Base-by-base conservation (phyloP, 768 basidiomycete genomes). In the Lactarius evosmus region DNA sequence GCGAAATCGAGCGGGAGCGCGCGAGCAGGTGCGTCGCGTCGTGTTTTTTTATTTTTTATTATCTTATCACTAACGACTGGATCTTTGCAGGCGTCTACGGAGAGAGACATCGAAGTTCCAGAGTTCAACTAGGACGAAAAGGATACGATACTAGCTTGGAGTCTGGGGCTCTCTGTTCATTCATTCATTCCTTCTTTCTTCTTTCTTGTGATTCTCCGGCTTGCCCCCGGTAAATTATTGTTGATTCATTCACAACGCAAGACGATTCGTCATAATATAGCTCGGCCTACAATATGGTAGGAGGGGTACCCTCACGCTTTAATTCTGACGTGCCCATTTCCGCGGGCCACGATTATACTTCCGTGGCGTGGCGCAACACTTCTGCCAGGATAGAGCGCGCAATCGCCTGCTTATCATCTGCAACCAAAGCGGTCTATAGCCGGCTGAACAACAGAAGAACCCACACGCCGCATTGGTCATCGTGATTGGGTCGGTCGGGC, bases 1-100 rank as follows among this genome's bases (percentile, higher is more conserved):
- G 92, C 70, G 95, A 97, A 77, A 76, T 90, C 49, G 94, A 95
- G 78, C 83, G 86, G 72, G 95, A 92, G 76, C 78, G 93, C 63
- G 90, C 91, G 1, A 91, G 87, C 70, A 79, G 92, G 87, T 79
- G 67, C 51, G 81, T 78, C n/a, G 22, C 14, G 7, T 7, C 19
- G 19, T 25, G 2, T 14, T 30, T 50, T 55, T 61, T n/a, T 38
- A 7, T 44, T 55, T 2, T 29, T 22, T 9, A 22, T 9, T 22
- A 9, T 49, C 19, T 40, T 25, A 36, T 59, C 56, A 32, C 69
- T 49, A 1, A 49, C 14, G 46, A 12, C 4, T 14, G 46, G 44
- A 6, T 6, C 22, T 9, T 25, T 25, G 11, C 25, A 87, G 85
- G 67, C 85, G 85, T 7, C 71, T 87, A 66, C 81, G 86, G 36